Conservation (phyloP, 2,329 filamentous ascomycete genomes). For the Trichophyton schoenleinii region DNA sequence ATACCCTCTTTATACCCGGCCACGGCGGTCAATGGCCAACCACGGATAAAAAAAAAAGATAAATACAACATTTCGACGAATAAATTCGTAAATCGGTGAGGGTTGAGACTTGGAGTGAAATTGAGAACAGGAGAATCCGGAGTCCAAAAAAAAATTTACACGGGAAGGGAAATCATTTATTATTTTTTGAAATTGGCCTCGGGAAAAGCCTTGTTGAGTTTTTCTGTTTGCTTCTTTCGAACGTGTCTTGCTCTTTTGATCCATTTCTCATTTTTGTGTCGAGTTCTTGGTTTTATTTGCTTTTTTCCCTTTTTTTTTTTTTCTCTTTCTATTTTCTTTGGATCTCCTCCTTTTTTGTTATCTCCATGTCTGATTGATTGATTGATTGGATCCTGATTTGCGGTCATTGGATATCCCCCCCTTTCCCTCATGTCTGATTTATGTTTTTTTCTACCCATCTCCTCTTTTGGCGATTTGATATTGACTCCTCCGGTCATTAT, state of each 20-base stretch:
- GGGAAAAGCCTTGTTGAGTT: conserved; percentile 3
- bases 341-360: neutral
- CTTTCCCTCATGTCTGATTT: neutral
- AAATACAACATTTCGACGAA: neutral
- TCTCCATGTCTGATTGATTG: neutral
- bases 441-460: neutral
- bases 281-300: neutral
- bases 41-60: neutral
- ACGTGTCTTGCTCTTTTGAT: neutral
- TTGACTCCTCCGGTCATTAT: neutral
- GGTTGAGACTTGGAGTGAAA: neutral
- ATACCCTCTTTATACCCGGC: neutral
- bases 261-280: neutral
- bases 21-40: no score
- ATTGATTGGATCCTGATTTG: neutral
- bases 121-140: conserved; percentile 2
- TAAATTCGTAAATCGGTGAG: neutral
- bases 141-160: neutral
- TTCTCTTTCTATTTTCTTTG: neutral
- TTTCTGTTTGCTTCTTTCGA: neutral
- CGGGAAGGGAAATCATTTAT: neutral
- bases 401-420: neutral
- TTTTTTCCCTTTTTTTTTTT: neutral
- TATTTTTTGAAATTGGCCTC: neutral
- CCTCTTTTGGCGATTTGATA: neutral